phyloP scores from a whole-genome alignment of 2,329 filamentous ascomycete genomes.

The Cordyceps cateniannulata region DNA sequence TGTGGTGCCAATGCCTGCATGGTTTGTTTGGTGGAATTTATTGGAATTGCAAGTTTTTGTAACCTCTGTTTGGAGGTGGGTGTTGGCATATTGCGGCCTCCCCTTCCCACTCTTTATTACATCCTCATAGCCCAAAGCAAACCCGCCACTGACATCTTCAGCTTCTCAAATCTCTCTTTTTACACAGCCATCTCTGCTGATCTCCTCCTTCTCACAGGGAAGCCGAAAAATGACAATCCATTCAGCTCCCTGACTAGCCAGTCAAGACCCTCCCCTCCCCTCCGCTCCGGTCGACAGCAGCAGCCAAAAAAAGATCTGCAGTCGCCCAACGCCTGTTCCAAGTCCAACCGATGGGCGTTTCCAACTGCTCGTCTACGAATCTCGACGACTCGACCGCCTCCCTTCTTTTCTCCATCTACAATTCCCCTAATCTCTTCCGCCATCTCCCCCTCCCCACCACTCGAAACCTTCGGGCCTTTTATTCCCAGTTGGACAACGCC shows the following conservation, averaged over 20 bases:
- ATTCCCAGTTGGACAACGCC: background rate
- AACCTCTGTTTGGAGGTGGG: background rate
- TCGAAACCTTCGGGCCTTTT: background rate
- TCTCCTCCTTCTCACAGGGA: background rate
- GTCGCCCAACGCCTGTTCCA: slow-evolving; percentile 1
- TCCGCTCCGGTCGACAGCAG: background rate
- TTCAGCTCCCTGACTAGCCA: background rate
- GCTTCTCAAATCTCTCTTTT: background rate
- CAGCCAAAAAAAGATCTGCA: background rate
- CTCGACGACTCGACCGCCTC: slow-evolving; percentile 1
- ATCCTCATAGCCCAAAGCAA: background rate
- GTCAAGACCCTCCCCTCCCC: background rate
- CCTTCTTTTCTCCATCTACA: background rate
- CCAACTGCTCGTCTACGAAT: background rate
- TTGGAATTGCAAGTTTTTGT: too few relatives aligned
- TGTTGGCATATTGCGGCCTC: too few relatives aligned
- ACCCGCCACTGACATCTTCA: background rate
- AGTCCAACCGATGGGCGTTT: background rate
- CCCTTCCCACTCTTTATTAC: background rate
- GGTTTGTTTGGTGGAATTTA: too few relatives aligned
- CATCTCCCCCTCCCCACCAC: background rate
- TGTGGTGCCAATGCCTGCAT: background rate
- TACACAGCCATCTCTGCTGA: background rate
- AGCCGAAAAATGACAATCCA: background rate
- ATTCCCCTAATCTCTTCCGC: background rate